Percentiles rank a stretch among this genome's conserved stretches.
Conservation (phyloP, 2,329 filamentous ascomycete species). For the Cladosporium sp. region DNA sequence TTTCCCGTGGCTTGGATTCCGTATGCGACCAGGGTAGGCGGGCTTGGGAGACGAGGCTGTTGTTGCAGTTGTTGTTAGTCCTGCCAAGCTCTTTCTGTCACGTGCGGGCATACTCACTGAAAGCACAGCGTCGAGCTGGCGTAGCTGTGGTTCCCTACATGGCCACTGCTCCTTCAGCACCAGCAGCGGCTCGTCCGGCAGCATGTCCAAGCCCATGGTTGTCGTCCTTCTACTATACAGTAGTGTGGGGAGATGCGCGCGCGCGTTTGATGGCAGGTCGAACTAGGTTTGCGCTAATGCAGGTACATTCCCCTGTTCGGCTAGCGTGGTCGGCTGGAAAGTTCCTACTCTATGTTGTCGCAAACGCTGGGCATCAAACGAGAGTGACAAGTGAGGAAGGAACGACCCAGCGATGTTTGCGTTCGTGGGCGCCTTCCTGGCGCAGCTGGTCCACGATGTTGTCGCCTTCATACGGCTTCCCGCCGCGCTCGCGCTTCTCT, state of each 20-base stretch:
- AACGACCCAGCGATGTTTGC: slow-evolving; percentile 23
- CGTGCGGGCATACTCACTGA: slow-evolving; percentile 40
- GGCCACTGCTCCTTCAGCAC: slow-evolving; percentile 35
- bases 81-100: neutral
- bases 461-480: slow-evolving; percentile 22
- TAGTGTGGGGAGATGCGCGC: slow-evolving; percentile 2
- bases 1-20: slow-evolving; percentile 89
- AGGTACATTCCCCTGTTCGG: slow-evolving; percentile 5
- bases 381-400: slow-evolving; percentile 22
- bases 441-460: slow-evolving; percentile 15
- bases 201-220: slow-evolving; percentile 21
- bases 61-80: neutral
- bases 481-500: slow-evolving; percentile 19
- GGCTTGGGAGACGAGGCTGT: slow-evolving; percentile 67
- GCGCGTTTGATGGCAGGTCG: neutral
- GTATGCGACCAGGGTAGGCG: slow-evolving; percentile 75
- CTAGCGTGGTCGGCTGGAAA: neutral
- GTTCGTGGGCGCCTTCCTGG: slow-evolving; percentile 24
- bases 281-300: slow-evolving; percentile 12
- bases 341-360: neutral
- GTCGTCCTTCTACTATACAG: neutral
- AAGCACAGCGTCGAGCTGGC: slow-evolving; percentile 49
- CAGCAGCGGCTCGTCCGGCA: slow-evolving; percentile 35
- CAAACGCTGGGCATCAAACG: slow-evolving; percentile 14
- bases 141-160: slow-evolving; percentile 50